Evolutionary conservation across 306 rosid species (phyloP).

Genomic region (Gleditsia sinensis): DNA sequence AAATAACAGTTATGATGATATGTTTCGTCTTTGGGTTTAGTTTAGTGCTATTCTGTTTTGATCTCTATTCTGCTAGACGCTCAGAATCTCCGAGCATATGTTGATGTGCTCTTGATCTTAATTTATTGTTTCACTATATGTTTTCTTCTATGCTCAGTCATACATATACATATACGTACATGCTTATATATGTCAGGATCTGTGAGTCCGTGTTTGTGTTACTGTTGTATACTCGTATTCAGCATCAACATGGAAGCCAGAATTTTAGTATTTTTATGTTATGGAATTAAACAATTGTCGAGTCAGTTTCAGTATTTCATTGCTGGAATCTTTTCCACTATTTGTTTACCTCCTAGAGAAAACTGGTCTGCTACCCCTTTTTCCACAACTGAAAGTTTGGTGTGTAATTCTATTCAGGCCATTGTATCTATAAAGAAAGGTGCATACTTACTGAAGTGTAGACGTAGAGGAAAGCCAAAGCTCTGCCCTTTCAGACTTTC

Average conservation of each 20-base stretch:
- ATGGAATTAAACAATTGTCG: neutral
- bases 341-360: neutral
- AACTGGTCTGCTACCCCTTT: constrained; percentile 9
- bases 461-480: constrained; percentile 82
- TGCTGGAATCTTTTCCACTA: constrained; percentile 24
- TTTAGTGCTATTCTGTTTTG: neutral
- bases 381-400: constrained; percentile 22
- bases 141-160: neutral
- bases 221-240: neutral
- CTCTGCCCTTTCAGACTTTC: constrained; percentile 85
- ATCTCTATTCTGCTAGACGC: neutral
- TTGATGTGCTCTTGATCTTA: neutral
- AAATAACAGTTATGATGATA: neutral
- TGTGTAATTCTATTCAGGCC: constrained; percentile 55
- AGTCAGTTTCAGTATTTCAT: constrained; percentile 27
- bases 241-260: neutral
- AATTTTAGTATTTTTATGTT: constrained; percentile 19
- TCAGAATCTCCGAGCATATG: neutral
- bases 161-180: neutral
- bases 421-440: constrained; percentile 86
- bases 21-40: neutral
- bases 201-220: neutral
- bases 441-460: constrained; percentile 74
- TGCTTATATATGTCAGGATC: neutral
- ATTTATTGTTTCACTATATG: constrained; percentile 11